Base-by-base conservation (phyloP, 371 early-diverging fungal genomes). In the Rhizomucor miehei region DNA sequence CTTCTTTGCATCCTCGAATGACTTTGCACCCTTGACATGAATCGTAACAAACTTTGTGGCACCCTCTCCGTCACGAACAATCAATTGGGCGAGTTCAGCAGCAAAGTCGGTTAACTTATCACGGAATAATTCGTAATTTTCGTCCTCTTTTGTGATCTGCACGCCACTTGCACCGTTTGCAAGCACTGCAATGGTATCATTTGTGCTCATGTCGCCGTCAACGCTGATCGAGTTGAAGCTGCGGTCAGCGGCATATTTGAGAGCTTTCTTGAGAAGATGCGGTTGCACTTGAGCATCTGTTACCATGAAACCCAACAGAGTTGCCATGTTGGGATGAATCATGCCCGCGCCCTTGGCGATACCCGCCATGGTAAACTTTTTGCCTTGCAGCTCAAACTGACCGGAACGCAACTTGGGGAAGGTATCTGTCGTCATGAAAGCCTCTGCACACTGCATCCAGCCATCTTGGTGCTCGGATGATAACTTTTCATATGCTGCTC, bases 31-130 rank as follows among this genome's bases (percentile, higher is more conserved):
- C 77, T 84, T 82, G 37, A 97, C 88, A 24, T 85, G 80, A 16
- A 97, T 81, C n/a, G 92, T 92, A 37, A 97, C 85, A 71, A 97
- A 95, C 73, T 95, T 95, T 49, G 97, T 97, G 1, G 95, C 96
- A 0, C 97, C 97, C 74, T 97, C 97, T 34, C 95, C 97, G 73
- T 95, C 97, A 52, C 93, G 70, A 10, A 94, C 95, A 9, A 95
- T 89, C 16, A 94, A 79, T 57, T 90, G 79, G 6, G 95, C 92
- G 20, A 95, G 73, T 43, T 93, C 90, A 20, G 85, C 86, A 16
- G 91, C 82, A 66, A 95, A 91, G 8, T 68, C 75, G 3, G 91
- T 88, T 57, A 97, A 75, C 48, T 84, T 76, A 23, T 82, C 77
- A 41, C 80, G 69, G 70, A 97, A 97, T 2, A 65, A 66, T 12